A percentile compares a stretch with the other conserved stretches of the same genome.
Evolutionary conservation across 441 rosid species (phyloP).

Genomic region (Pelargonium citronellum): DNA sequence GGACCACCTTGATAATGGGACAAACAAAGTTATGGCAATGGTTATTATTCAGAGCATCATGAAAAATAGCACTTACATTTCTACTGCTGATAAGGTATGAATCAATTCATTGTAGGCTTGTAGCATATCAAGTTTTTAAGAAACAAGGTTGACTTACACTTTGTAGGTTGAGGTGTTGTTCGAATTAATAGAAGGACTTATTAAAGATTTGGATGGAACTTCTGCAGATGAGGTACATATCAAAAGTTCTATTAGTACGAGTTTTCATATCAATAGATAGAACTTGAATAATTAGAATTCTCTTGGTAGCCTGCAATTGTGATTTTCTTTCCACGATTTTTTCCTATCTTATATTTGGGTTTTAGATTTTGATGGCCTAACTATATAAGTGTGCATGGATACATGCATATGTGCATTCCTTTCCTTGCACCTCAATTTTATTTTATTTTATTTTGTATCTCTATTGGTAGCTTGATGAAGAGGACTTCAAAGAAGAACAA

Average conservation of each 20-base stretch:
- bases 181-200: conserved; percentile 60
- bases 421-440: conserved; percentile 12
- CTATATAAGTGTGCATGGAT: not conserved
- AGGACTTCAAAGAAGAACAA: conserved; percentile 68
- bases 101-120: conserved; percentile 11
- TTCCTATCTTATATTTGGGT: conserved; percentile 10
- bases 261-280: not conserved
- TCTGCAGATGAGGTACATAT: conserved; percentile 44
- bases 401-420: not conserved
- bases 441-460: conserved; percentile 10
- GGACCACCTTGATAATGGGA: conserved; percentile 59
- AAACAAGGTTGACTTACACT: conserved; percentile 15
- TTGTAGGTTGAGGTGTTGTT: conserved; percentile 63
- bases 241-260: not conserved
- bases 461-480: conserved; percentile 55
- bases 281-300: conserved; percentile 15
- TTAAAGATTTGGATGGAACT: conserved; percentile 53
- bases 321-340: conserved; percentile 9
- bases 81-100: conserved; percentile 54
- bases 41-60: conserved; percentile 65
- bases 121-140: conserved; percentile 12
- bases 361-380: conserved; percentile 9
- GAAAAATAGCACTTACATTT: conserved; percentile 51
- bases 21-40: conserved; percentile 68
- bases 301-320: not conserved